phyloP scores from a whole-genome alignment of 2,329 filamentous ascomycete species.

The Zasmidium citrigriseum region DNA sequence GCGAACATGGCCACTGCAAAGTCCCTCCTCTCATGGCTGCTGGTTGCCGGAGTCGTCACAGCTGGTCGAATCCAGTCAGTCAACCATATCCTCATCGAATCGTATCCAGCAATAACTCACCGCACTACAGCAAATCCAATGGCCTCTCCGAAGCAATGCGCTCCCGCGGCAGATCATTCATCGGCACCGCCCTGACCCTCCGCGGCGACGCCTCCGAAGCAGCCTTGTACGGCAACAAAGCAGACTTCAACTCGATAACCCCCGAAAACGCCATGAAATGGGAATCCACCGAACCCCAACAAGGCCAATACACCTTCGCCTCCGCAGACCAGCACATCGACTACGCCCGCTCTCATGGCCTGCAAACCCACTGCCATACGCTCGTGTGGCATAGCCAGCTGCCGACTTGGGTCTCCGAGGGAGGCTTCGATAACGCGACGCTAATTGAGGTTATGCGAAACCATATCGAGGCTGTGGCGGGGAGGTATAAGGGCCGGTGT shows the following conservation, averaged over 20 bases:
- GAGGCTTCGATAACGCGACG: constrained; percentile 40
- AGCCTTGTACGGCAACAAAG: constrained; percentile 25
- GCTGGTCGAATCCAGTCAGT: too few relatives aligned
- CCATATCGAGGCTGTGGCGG: constrained; percentile 42
- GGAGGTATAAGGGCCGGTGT: constrained; percentile 41
- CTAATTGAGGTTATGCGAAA: constrained; percentile 43
- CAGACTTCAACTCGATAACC: too few relatives aligned
- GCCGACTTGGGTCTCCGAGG: constrained; percentile 39
- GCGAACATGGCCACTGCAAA: too few relatives aligned
- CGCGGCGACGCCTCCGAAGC: constrained; percentile 28
- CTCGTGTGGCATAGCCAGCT: constrained; percentile 45
- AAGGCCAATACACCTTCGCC: constrained; percentile 35
- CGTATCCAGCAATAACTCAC: too few relatives aligned
- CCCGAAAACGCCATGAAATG: constrained; percentile 42
- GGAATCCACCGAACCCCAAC: constrained; percentile 41
- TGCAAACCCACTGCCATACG: constrained; percentile 42
- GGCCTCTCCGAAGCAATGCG: constrained; percentile 17
- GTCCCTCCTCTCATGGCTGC: too few relatives aligned
- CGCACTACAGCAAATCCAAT: background rate
- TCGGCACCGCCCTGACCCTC: constrained; percentile 39
- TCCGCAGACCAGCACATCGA: constrained; percentile 39
- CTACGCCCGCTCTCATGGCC: constrained; percentile 38
- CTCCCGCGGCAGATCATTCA: constrained; percentile 32
- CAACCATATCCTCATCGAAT: too few relatives aligned
- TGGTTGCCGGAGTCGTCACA: too few relatives aligned